These are phyloP conservation scores for Lipomyces lipofer DNA, from an alignment of 805 yeast species.

Conservation along the genomic window DNA sequence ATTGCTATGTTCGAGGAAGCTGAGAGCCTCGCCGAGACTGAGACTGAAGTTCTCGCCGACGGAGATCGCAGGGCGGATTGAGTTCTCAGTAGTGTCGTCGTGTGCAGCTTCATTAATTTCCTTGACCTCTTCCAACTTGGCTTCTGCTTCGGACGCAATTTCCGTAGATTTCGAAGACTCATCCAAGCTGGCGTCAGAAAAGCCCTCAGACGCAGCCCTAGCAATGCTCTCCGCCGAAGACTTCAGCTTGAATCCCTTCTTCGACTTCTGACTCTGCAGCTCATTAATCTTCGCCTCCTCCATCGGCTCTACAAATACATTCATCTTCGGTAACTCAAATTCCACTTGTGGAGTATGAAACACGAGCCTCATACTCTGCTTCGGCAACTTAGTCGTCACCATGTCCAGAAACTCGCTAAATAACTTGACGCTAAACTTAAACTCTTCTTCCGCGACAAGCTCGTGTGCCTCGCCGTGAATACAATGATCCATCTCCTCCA, in stretches of 20 bases:
- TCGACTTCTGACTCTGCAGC: conserved; percentile 33
- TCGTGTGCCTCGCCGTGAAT: conserved; percentile 49
- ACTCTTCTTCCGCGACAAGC: conserved; percentile 67
- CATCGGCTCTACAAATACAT: conserved; percentile 37
- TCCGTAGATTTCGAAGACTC: conserved; percentile 1
- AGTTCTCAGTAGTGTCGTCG: background rate
- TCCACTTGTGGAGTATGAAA: conserved; percentile 15
- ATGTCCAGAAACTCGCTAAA: conserved; percentile 50
- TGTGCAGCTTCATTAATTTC: background rate
- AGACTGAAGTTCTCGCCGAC: background rate
- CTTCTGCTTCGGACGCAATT: background rate
- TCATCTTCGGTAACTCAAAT: conserved; percentile 33
- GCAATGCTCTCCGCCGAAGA: conserved; percentile 6
- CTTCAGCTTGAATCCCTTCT: conserved; percentile 28
- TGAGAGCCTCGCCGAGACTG: background rate
- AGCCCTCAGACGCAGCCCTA: background rate
- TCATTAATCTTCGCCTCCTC: conserved; percentile 34
- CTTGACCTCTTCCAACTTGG: background rate
- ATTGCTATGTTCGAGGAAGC: background rate
- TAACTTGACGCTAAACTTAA: conserved; percentile 57
- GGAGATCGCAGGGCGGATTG: background rate
- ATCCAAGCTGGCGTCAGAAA: background rate
- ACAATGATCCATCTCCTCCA: conserved; percentile 66
- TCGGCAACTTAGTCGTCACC: conserved; percentile 40
- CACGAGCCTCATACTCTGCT: conserved; percentile 31